Conservation (phyloP, 768 basidiomycete species). For the Calocybe gangraenosa region DNA sequence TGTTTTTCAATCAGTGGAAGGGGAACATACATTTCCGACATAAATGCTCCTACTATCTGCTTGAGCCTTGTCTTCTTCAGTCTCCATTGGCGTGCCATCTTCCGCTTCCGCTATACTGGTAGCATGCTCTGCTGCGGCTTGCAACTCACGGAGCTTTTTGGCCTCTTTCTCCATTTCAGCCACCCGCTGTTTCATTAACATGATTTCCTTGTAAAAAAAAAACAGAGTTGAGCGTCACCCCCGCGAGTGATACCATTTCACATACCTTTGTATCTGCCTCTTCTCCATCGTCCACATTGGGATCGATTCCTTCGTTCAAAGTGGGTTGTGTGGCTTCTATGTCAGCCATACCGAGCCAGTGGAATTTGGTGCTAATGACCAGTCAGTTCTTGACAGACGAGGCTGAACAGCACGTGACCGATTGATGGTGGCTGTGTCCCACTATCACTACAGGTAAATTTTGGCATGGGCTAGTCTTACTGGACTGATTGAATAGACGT, state of each 20-base stretch:
- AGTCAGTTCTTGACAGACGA: conserved; percentile 14
- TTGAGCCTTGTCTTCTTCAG: conserved; percentile 78
- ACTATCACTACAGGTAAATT: neutral
- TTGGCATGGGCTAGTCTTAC: too few relatives aligned
- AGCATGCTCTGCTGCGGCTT: conserved; percentile 69
- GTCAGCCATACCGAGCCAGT: conserved; percentile 41
- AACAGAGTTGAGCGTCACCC: conserved; percentile 5
- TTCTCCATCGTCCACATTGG: conserved; percentile 52
- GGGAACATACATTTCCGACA: conserved; percentile 85
- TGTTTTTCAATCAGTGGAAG: conserved; percentile 11
- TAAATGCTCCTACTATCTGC: conserved; percentile 89
- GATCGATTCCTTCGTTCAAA: conserved; percentile 29
- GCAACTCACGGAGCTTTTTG: conserved; percentile 80
- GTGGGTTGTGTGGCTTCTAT: conserved; percentile 40
- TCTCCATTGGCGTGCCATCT: conserved; percentile 56
- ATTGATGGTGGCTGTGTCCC: conserved; percentile 7
- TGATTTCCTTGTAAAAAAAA: conserved; percentile 63
- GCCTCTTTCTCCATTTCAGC: conserved; percentile 94
- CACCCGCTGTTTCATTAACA: conserved; percentile 87
- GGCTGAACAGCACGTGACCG: conserved; percentile 16
- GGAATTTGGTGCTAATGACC: conserved; percentile 7
- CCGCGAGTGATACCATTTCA: conserved; percentile 2
- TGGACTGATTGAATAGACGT: too few relatives aligned
- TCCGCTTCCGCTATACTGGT: conserved; percentile 42
- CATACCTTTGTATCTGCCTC: conserved; percentile 61